phyloP scores from a whole-genome alignment of 345 rosid genomes.

The Noccaea caerulescens region DNA sequence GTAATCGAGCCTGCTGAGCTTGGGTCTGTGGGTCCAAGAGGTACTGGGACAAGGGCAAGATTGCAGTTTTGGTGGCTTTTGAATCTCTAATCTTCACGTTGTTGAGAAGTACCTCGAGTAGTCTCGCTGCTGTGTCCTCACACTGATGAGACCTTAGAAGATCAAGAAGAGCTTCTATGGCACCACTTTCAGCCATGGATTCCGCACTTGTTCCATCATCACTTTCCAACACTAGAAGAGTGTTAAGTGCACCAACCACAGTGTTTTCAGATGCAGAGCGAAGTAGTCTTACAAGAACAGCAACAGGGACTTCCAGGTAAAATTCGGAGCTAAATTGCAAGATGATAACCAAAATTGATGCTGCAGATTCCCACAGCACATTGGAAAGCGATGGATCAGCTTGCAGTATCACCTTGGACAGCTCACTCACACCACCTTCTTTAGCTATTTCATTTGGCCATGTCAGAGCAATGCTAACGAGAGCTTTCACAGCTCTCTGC shows the following conservation, averaged over 20 bases:
- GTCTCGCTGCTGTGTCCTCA: conserved; percentile 95
- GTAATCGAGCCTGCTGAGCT: conserved; percentile 89
- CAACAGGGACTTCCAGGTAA: conserved; percentile 94
- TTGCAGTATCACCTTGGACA: conserved; percentile 89
- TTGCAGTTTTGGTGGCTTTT: conserved; percentile 88
- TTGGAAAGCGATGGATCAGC: conserved; percentile 96
- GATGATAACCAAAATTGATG: conserved; percentile 80
- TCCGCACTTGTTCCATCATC: conserved; percentile 96
- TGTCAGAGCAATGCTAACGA: conserved; percentile 79
- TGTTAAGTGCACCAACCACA: conserved; percentile 82
- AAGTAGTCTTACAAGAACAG: conserved; percentile 89
- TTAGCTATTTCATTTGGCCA: conserved; percentile 98
- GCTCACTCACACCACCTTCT: conserved; percentile 93
- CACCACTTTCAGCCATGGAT: conserved; percentile 99
- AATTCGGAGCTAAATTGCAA: conserved; percentile 96
- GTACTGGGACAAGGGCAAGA: conserved; percentile 89
- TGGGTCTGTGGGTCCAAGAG: conserved; percentile 99
- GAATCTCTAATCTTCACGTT: conserved; percentile 96
- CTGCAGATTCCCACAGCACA: conserved; percentile 94
- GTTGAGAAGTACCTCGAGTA: conserved; percentile 90
- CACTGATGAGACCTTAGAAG: conserved; percentile 94
- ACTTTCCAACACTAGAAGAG: conserved; percentile 95
- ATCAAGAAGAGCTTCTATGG: conserved; percentile 96
- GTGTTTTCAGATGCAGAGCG: conserved; percentile 87
- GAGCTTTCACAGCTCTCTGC: conserved; percentile 99